These are phyloP conservation scores for Fraxinus ornus DNA, from an alignment of 305 asterid species.

Conservation along the genomic window DNA sequence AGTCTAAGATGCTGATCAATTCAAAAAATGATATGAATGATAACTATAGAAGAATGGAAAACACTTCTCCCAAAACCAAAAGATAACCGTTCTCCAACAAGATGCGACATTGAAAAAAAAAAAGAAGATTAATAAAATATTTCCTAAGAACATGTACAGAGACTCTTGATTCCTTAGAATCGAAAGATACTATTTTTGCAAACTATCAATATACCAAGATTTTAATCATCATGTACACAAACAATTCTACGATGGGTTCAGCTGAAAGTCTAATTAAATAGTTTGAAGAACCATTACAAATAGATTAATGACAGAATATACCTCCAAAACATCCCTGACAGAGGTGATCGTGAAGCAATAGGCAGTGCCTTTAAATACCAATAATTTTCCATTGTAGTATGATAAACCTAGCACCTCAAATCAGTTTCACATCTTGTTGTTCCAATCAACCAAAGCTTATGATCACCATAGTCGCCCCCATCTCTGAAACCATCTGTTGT, in stretches of 20 bases:
- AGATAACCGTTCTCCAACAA: no score
- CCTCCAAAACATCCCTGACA: slow-evolving; percentile 69
- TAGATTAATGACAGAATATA: slow-evolving; percentile 23
- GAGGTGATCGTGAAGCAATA: slow-evolving; percentile 69
- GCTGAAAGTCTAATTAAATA: not conserved
- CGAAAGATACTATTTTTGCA: not conserved
- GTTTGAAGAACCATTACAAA: not conserved
- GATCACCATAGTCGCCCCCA: slow-evolving; percentile 32
- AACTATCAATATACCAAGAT: not conserved
- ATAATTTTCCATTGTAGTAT: slow-evolving; percentile 81
- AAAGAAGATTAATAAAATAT: not conserved
- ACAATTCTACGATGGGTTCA: not conserved
- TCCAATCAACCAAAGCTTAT: slow-evolving; percentile 77
- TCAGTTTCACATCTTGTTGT: slow-evolving; percentile 87
- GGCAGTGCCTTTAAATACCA: slow-evolving; percentile 94
- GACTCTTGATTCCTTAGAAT: not conserved
- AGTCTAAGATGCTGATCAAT: slow-evolving; percentile 38
- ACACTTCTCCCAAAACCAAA: not conserved
- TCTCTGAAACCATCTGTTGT: slow-evolving; percentile 48
- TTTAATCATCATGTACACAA: not conserved
- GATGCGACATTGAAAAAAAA: no score
- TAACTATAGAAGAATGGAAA: not conserved
- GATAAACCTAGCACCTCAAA: slow-evolving; percentile 88
- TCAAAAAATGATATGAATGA: not conserved
- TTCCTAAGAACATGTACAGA: not conserved